A percentile compares a stretch with the other conserved stretches of the same genome.
These are phyloP conservation scores for Cucumis hystrix DNA, from an alignment of 306 rosid genomes.

Conservation along the genomic window DNA sequence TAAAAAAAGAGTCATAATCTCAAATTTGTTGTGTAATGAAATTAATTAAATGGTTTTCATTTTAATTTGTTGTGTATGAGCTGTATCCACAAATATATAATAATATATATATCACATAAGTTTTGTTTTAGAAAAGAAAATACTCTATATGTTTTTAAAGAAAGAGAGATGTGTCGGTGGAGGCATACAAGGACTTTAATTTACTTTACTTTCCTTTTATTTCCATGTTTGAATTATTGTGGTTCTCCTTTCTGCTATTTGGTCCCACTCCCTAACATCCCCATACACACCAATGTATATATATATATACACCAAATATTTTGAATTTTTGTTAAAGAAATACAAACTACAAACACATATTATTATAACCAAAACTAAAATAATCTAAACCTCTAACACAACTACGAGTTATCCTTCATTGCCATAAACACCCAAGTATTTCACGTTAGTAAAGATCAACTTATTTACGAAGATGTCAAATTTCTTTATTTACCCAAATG, in stretches of 20 bases:
- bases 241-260: neutral
- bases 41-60: neutral
- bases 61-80: neutral
- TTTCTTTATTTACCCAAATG: too few relatives aligned
- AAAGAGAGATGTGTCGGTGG: neutral
- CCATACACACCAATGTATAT: too few relatives aligned
- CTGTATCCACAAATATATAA: neutral
- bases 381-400: too few relatives aligned
- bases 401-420: too few relatives aligned
- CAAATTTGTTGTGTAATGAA: neutral
- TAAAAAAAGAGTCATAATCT: neutral
- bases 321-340: too few relatives aligned
- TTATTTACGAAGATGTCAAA: too few relatives aligned
- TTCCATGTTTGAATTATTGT: neutral
- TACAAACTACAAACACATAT: too few relatives aligned
- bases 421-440: too few relatives aligned
- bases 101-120: neutral
- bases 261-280: neutral
- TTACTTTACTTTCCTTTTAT: neutral
- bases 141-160: neutral
- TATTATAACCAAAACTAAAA: too few relatives aligned
- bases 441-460: too few relatives aligned
- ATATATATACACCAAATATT: too few relatives aligned
- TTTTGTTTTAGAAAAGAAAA: neutral
- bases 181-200: neutral